Evolutionary conservation across 2,329 filamentous ascomycete species (phyloP).

Genomic region (Talaromyces piceae): DNA sequence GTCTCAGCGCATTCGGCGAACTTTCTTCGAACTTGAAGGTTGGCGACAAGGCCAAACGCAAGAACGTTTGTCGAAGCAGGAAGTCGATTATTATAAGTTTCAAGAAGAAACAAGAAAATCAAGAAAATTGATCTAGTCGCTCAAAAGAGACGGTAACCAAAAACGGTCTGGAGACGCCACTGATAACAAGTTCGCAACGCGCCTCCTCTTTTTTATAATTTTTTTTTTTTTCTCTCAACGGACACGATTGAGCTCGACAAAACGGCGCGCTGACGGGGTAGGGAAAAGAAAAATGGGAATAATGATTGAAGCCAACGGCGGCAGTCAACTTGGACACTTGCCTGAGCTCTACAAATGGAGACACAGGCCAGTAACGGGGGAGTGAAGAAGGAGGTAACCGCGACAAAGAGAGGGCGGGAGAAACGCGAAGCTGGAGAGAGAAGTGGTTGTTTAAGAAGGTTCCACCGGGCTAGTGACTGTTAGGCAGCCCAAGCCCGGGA

Average conservation of each 20-base stretch:
- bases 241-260: slow-evolving; percentile 2
- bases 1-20: slow-evolving; percentile 23
- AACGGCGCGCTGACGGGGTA: background rate
- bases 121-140: background rate
- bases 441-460: slow-evolving; percentile 10
- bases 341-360: background rate
- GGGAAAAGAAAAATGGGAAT: background rate
- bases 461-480: slow-evolving; percentile 6
- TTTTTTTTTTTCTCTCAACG: background rate
- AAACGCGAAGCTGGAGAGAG: slow-evolving; percentile 6
- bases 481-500: slow-evolving; percentile 4
- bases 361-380: slow-evolving; percentile 1
- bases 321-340: background rate
- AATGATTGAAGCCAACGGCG: background rate
- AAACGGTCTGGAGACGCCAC: background rate
- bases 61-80: background rate
- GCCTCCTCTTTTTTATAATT: background rate
- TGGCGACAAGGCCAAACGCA: background rate
- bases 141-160: slow-evolving; percentile 1
- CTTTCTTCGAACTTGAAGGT: background rate
- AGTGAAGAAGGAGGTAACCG: slow-evolving; percentile 1
- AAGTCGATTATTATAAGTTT: too few relatives aligned
- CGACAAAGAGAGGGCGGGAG: slow-evolving; percentile 1
- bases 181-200: slow-evolving; percentile 8
- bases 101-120: background rate